Evolutionary conservation across 768 basidiomycete species (phyloP).

Genomic region (Rhodotorula babjevae): DNA sequence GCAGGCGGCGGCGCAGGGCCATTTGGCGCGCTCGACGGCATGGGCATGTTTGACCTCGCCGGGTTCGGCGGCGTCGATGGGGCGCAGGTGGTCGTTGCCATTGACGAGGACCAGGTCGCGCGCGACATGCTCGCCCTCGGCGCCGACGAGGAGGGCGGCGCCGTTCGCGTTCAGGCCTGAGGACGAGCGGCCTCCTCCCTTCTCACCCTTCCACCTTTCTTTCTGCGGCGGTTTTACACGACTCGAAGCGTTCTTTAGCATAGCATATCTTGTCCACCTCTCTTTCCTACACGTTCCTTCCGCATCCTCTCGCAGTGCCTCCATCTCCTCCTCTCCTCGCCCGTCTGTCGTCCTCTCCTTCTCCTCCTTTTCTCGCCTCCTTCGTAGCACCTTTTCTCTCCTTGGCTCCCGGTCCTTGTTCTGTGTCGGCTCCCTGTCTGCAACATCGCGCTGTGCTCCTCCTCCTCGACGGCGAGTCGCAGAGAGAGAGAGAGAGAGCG

Average conservation of each 20-base stretch:
- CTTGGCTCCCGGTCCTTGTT: background rate
- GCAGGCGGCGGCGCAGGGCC: no score
- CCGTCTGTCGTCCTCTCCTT: background rate
- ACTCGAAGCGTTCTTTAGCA: background rate
- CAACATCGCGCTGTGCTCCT: background rate
- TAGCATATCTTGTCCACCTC: background rate
- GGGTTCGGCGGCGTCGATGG: background rate
- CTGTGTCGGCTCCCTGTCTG: no score
- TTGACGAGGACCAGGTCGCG: constrained; percentile 26
- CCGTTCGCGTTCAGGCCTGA: background rate
- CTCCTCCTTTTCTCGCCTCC: background rate
- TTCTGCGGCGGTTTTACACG: background rate
- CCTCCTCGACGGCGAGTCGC: background rate
- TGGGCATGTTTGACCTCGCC: background rate
- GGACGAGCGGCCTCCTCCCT: background rate
- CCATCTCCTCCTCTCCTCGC: background rate
- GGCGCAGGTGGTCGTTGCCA: background rate
- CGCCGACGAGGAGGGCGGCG: background rate
- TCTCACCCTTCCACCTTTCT: background rate
- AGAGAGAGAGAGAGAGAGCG: no score
- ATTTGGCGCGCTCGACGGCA: constrained; percentile 1
- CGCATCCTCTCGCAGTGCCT: background rate
- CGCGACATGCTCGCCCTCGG: constrained; percentile 27
- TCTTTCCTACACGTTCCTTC: no score
- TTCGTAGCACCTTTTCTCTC: background rate